These are phyloP conservation scores for Tremella fuciformis DNA, from an alignment of 768 basidiomycete species.

Conservation along the genomic window DNA sequence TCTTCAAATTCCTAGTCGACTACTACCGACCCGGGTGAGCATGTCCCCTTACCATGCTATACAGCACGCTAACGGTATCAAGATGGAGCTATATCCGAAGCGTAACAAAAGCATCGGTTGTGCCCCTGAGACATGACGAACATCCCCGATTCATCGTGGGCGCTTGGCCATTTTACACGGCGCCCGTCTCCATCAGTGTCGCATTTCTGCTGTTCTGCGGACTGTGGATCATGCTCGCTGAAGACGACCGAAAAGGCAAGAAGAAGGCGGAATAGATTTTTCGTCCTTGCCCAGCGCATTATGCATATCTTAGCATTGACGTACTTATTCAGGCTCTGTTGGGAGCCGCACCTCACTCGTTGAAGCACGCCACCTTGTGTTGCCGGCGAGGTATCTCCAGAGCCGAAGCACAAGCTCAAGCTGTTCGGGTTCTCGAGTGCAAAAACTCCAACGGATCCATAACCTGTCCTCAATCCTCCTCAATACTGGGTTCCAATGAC, in stretches of 20 bases:
- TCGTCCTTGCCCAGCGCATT: too few relatives aligned
- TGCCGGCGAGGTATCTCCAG: too few relatives aligned
- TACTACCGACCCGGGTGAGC: constrained; percentile 82
- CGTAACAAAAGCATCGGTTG: constrained; percentile 75
- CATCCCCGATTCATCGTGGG: constrained; percentile 93
- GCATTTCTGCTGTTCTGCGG: constrained; percentile 83
- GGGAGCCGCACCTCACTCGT: too few relatives aligned
- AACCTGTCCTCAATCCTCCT: too few relatives aligned
- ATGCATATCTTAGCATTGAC: too few relatives aligned
- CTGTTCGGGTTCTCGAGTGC: too few relatives aligned
- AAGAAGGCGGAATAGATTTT: constrained; percentile 55
- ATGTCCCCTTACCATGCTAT: constrained; percentile 2
- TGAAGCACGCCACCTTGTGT: too few relatives aligned
- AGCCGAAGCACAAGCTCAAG: too few relatives aligned
- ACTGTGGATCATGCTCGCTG: constrained; percentile 76
- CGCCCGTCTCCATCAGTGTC: constrained; percentile 81
- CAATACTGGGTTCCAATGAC: too few relatives aligned
- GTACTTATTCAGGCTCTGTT: too few relatives aligned
- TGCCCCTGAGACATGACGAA: constrained; percentile 89
- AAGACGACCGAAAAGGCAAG: constrained; percentile 56
- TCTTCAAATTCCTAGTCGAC: constrained; percentile 94
- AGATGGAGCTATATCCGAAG: constrained; percentile 75
- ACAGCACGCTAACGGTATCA: constrained; percentile 4
- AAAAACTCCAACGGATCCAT: too few relatives aligned
- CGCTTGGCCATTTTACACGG: constrained; percentile 92